Evolutionary conservation across 2,329 filamentous ascomycete species (phyloP).

Genomic region (Fusarium dimerum): DNA sequence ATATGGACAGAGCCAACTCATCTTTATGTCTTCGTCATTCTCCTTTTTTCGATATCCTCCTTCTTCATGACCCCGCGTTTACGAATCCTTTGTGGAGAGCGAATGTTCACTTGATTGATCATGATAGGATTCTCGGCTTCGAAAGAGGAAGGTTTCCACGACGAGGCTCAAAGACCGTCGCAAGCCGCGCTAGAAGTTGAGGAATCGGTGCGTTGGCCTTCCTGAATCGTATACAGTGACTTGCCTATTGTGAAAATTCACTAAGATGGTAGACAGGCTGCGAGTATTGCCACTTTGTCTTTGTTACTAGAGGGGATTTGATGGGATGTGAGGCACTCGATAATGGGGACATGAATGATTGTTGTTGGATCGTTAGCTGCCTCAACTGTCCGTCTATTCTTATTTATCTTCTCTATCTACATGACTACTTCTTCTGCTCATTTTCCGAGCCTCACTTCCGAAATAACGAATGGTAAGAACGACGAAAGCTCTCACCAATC

Average conservation of each 20-base stretch:
- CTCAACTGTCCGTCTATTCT: too few relatives aligned
- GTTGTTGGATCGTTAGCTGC: too few relatives aligned
- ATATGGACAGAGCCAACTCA: slow-evolving; percentile 6
- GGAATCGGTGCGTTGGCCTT: background rate
- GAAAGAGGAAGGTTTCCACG: slow-evolving; percentile 28
- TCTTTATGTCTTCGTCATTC: background rate
- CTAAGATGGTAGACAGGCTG: too few relatives aligned
- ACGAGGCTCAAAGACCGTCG: background rate
- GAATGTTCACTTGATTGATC: background rate
- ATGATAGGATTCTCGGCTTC: slow-evolving; percentile 1
- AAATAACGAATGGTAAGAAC: too few relatives aligned
- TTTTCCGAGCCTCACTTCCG: too few relatives aligned
- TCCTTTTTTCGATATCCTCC: slow-evolving; percentile 1
- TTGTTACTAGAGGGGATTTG: too few relatives aligned
- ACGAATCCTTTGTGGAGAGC: background rate
- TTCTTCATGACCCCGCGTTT: slow-evolving; percentile 13
- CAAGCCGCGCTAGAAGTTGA: background rate
- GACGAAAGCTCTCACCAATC: too few relatives aligned
- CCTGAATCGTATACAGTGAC: background rate
- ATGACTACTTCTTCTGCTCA: too few relatives aligned
- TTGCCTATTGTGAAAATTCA: background rate
- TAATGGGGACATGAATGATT: too few relatives aligned
- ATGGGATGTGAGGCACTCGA: too few relatives aligned
- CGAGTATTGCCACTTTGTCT: too few relatives aligned
- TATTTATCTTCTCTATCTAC: too few relatives aligned